Evolutionary conservation across 78 protist species (phyloP).

Genomic region (Monosiga brevicollis): DNA sequence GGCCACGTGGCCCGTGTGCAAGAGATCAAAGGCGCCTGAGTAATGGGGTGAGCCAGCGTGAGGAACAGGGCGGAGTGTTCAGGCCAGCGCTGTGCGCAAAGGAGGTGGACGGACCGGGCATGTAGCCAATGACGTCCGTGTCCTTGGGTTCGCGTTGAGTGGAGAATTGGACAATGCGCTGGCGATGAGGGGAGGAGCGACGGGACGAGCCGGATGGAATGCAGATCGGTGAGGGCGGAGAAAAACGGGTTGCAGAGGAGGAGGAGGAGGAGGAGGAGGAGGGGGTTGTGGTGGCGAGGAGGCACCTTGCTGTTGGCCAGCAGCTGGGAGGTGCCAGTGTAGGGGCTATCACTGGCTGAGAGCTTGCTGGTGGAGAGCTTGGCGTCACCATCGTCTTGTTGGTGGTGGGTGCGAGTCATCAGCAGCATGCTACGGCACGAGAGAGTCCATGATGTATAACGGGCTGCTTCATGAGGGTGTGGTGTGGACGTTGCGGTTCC

Average conservation of each 20-base stretch:
- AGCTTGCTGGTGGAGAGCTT: neutral
- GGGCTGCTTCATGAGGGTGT: too few relatives aligned
- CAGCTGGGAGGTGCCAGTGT: constrained; percentile 57
- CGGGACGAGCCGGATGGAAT: neutral
- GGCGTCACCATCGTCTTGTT: constrained; percentile 1
- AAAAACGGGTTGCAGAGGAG: neutral
- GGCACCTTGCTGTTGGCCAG: constrained; percentile 29
- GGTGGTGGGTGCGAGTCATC: constrained; percentile 60
- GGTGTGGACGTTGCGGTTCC: too few relatives aligned
- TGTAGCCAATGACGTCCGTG: constrained; percentile 75
- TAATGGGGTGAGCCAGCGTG: neutral
- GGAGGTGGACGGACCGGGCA: constrained; percentile 39
- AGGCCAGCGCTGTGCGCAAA: too few relatives aligned
- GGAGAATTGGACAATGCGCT: constrained; percentile 57
- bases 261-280: neutral
- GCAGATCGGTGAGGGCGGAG: neutral
- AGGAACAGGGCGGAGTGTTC: too few relatives aligned
- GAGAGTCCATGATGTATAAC: too few relatives aligned
- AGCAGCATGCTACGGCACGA: too few relatives aligned
- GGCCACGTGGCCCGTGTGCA: constrained; percentile 83
- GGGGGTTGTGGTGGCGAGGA: neutral
- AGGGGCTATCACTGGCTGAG: constrained; percentile 15
- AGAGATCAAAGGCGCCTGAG: constrained; percentile 84
- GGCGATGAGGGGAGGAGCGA: constrained; percentile 16
- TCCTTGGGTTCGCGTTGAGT: constrained; percentile 55